Percentiles rank a stretch among this genome's conserved stretches.
These are phyloP conservation scores for Peniophora sp. DNA, from an alignment of 1,284 basidiomycete species.

Conservation along the genomic window DNA sequence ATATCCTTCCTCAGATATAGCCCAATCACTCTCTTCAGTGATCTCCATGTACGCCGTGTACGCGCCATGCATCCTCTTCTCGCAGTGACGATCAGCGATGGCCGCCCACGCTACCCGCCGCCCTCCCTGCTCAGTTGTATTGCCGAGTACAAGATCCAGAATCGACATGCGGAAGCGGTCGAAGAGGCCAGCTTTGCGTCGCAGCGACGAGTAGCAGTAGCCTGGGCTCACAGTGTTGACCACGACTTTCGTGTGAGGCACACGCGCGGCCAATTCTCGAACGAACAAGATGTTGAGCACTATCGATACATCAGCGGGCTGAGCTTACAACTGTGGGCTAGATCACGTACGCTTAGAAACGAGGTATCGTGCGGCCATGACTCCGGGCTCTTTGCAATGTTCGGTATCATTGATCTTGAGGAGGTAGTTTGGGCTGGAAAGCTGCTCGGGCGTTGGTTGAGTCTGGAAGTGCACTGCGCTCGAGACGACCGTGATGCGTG, in stretches of 20 bases:
- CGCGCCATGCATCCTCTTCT: neutral
- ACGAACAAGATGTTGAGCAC: slow-evolving; percentile 36
- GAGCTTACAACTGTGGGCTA: neutral
- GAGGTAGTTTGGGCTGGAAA: slow-evolving; percentile 19
- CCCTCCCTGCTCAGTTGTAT: neutral
- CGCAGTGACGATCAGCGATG: neutral
- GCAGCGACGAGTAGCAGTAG: neutral
- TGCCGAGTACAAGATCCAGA: neutral
- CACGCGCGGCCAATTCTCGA: slow-evolving; percentile 28
- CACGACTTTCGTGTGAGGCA: slow-evolving; percentile 20
- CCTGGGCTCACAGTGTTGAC: slow-evolving; percentile 17
- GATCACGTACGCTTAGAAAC: neutral
- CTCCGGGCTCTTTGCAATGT: slow-evolving; percentile 15
- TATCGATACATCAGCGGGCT: slow-evolving; percentile 10
- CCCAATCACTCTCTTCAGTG: slow-evolving; percentile 4
- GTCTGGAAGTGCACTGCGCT: slow-evolving; percentile 19
- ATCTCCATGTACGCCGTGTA: neutral
- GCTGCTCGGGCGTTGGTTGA: slow-evolving; percentile 1
- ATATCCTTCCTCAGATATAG: slow-evolving; percentile 5
- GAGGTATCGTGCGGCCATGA: neutral
- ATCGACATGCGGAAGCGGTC: neutral
- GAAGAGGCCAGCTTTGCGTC: neutral
- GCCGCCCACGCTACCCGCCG: neutral
- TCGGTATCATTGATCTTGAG: slow-evolving; percentile 18
- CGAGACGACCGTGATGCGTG: slow-evolving; percentile 18